phyloP scores from a whole-genome alignment of 352 stramenopile genomes.

The Phytophthora foliorum region DNA sequence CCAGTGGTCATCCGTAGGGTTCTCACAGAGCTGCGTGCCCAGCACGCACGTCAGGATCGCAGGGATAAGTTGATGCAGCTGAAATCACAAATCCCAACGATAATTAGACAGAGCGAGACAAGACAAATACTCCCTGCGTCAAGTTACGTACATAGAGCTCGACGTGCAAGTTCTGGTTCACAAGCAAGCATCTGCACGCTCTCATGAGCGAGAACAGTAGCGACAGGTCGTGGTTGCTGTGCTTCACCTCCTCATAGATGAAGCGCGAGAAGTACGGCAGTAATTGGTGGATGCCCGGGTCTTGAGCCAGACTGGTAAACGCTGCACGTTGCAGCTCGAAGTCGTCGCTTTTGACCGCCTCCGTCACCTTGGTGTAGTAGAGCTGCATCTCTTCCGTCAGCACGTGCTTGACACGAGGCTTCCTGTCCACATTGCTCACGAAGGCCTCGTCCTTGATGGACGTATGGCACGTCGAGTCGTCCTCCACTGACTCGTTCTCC shows the following conservation, averaged over 20 bases:
- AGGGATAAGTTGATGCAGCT: conserved; percentile 95
- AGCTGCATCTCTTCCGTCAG: conserved; percentile 92
- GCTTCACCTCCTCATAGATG: conserved; percentile 90
- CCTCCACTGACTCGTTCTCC: conserved; percentile 84
- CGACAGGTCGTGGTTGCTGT: conserved; percentile 82
- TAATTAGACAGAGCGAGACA: not conserved
- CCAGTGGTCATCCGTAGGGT: conserved; percentile 92
- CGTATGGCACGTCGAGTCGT: conserved; percentile 73
- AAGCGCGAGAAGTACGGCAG: conserved; percentile 92
- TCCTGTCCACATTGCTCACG: conserved; percentile 72
- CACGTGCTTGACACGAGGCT: conserved; percentile 88
- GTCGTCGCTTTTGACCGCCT: conserved; percentile 82
- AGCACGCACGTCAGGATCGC: conserved; percentile 95
- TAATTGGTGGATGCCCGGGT: conserved; percentile 92
- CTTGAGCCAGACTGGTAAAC: conserved; percentile 80
- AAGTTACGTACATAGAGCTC: conserved; percentile 91
- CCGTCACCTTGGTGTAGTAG: conserved; percentile 91
- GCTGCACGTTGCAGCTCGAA: conserved; percentile 79
- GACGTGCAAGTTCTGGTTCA: conserved; percentile 93
- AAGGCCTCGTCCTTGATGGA: conserved; percentile 85
- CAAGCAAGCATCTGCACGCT: conserved; percentile 90
- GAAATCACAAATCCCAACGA: conserved; percentile 2
- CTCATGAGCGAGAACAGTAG: conserved; percentile 90
- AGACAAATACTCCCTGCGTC: not conserved
- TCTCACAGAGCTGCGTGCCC: conserved; percentile 90